These are phyloP conservation scores for Candida loeiensis DNA, from an alignment of 805 yeast species.

Conservation along the genomic window DNA sequence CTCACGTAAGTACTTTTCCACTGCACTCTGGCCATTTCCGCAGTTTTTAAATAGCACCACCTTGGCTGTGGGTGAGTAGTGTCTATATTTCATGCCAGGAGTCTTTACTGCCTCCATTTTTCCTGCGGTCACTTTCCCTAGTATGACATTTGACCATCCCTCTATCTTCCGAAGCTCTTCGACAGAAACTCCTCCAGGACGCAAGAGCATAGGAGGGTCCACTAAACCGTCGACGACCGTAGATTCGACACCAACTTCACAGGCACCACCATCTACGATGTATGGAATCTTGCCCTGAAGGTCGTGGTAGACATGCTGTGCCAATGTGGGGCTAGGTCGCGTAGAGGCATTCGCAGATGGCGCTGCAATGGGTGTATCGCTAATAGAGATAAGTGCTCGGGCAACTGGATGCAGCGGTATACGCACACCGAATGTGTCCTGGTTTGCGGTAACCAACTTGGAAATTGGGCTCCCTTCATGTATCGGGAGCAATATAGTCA, in stretches of 20 bases:
- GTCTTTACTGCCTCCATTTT: conserved; percentile 71
- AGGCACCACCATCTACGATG: conserved; percentile 87
- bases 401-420: conserved; percentile 87
- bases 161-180: conserved; percentile 69
- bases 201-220: conserved; percentile 76
- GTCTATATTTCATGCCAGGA: conserved; percentile 97
- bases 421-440: conserved; percentile 87
- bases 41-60: conserved; percentile 64
- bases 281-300: conserved; percentile 74
- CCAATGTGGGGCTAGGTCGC: conserved; percentile 87
- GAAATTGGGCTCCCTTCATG: conserved; percentile 52
- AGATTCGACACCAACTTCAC: conserved; percentile 86
- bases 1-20: conserved; percentile 23
- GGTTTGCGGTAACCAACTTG: conserved; percentile 76
- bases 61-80: conserved; percentile 86
- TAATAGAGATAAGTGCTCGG: conserved; percentile 77
- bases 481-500: conserved; percentile 78
- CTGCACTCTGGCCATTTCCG: conserved; percentile 38
- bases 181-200: conserved; percentile 91
- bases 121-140: conserved; percentile 67
- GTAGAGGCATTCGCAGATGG: conserved; percentile 98
- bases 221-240: conserved; percentile 91
- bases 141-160: conserved; percentile 69
- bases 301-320: conserved; percentile 81
- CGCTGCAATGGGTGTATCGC: conserved; percentile 92